phyloP scores from a whole-genome alignment of 2,329 filamentous ascomycete species.

The Stachybotrys chlorohalonatus region DNA sequence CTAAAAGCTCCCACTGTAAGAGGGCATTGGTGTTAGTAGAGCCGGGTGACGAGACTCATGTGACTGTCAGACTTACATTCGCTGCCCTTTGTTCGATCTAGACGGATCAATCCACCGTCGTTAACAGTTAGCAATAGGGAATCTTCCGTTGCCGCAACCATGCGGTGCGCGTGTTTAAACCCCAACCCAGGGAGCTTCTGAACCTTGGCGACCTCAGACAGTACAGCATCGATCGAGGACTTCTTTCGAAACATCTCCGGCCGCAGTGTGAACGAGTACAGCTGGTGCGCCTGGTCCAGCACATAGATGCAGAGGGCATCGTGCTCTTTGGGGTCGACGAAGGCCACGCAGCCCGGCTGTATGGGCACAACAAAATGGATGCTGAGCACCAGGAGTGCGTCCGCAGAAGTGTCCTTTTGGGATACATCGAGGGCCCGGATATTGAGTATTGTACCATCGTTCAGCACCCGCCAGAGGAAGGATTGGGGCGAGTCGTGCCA shows the following conservation, averaged over 20 bases:
- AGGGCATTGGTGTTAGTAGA: not conserved
- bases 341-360: constrained; percentile 66
- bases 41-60: not conserved
- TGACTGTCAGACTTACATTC: constrained; percentile 24
- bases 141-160: constrained; percentile 64
- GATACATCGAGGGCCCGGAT: constrained; percentile 75
- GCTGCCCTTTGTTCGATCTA: constrained; percentile 46
- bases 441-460: constrained; percentile 71
- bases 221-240: constrained; percentile 59
- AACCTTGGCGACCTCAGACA: constrained; percentile 69
- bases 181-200: constrained; percentile 64
- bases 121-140: constrained; percentile 74
- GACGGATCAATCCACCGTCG: constrained; percentile 64
- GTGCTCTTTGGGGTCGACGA: constrained; percentile 70
- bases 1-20: constrained; percentile 41
- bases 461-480: constrained; percentile 85
- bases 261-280: constrained; percentile 77
- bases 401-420: constrained; percentile 53
- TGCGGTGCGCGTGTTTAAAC: constrained; percentile 71
- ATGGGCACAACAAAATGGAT: constrained; percentile 70
- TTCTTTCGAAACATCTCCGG: constrained; percentile 72
- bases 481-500: constrained; percentile 68
- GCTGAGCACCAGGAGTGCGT: constrained; percentile 67
- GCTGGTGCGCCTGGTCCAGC: constrained; percentile 66
- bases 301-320: constrained; percentile 74